phyloP scores from a whole-genome alignment of 352 stramenopile genomes.

The Globisporangium cystogenes region DNA sequence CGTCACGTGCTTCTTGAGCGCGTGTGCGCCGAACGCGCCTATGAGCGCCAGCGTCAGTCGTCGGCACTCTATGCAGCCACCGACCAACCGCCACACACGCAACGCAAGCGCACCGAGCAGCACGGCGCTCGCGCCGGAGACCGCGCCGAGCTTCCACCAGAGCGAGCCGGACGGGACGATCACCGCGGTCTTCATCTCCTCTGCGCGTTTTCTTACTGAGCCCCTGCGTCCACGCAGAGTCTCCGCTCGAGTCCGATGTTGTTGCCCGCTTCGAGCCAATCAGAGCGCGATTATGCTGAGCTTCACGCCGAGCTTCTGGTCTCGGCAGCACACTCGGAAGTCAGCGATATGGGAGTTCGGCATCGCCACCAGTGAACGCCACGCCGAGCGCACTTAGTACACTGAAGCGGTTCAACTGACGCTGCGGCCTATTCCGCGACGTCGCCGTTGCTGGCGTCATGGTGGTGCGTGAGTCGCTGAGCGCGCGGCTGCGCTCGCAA shows the following conservation, averaged over 20 bases:
- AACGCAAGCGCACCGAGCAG: conserved; percentile 30
- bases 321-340: too few species aligned
- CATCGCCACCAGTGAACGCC: too few species aligned
- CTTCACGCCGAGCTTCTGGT: too few species aligned
- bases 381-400: too few species aligned
- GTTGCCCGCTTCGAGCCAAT: background rate
- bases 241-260: background rate
- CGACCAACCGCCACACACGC: background rate
- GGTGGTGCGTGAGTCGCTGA: conserved; percentile 32
- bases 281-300: background rate
- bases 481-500: conserved; percentile 37
- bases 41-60: background rate
- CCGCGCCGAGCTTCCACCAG: conserved; percentile 76
- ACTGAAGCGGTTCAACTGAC: too few species aligned
- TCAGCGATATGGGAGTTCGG: too few species aligned
- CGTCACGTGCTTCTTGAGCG: conserved; percentile 53
- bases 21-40: conserved; percentile 81
- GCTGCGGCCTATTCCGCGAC: background rate
- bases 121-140: conserved; percentile 63
- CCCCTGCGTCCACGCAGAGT: too few species aligned
- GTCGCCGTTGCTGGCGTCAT: background rate
- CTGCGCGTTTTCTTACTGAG: background rate
- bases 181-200: conserved; percentile 48
- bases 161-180: conserved; percentile 53
- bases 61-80: too few species aligned